These are phyloP conservation scores for Epichloe festucae DNA, from an alignment of 2,329 filamentous ascomycete genomes.

Conservation along the genomic window DNA sequence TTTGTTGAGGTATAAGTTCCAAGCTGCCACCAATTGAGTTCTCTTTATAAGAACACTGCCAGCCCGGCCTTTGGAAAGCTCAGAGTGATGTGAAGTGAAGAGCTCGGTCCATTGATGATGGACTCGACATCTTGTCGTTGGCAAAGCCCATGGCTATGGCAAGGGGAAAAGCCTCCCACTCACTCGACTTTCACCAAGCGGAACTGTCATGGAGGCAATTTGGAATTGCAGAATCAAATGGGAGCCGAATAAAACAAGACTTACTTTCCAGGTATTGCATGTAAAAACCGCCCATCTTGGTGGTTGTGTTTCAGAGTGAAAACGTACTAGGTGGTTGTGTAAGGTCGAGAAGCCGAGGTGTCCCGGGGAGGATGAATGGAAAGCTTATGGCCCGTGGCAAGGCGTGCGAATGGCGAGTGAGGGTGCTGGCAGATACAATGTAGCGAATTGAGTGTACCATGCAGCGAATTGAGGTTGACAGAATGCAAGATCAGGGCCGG, in stretches of 20 bases:
- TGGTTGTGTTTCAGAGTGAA: slow-evolving; percentile 15
- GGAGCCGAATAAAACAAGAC: slow-evolving; percentile 22
- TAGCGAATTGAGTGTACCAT: background rate
- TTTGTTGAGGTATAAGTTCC: background rate
- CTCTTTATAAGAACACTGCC: background rate
- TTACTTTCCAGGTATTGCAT: slow-evolving; percentile 66
- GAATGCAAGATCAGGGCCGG: slow-evolving; percentile 6
- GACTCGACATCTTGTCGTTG: background rate
- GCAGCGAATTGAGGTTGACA: background rate
- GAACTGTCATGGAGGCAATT: background rate
- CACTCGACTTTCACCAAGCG: background rate
- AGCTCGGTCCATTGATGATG: background rate
- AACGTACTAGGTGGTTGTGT: slow-evolving; percentile 3
- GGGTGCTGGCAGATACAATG: background rate
- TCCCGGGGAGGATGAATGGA: slow-evolving; percentile 5
- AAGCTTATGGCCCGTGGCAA: slow-evolving; percentile 8
- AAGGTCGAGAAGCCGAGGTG: slow-evolving; percentile 1
- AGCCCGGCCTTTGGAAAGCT: background rate
- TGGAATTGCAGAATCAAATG: background rate
- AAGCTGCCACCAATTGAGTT: background rate
- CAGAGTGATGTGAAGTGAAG: background rate
- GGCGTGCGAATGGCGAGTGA: background rate
- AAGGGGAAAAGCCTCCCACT: no score
- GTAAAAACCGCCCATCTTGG: slow-evolving; percentile 51
- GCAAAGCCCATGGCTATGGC: no score